Conservation (phyloP, 257 asterid species). For the Petunia axillaris region DNA sequence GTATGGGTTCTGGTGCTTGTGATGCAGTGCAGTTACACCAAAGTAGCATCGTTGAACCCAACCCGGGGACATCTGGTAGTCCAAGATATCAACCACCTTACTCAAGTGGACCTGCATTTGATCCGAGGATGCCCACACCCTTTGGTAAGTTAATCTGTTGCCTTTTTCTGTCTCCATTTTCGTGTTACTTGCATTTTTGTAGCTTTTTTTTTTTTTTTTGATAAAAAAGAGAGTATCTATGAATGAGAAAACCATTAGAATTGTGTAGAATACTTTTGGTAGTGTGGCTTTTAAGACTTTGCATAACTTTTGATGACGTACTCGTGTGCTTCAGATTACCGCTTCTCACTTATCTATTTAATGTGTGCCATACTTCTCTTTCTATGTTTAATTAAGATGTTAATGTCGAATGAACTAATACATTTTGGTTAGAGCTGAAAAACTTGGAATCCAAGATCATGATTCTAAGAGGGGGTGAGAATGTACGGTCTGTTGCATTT, state of each 20-base stretch:
- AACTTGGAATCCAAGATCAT: not conserved
- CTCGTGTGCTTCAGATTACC: not conserved
- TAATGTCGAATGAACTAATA: too few relatives aligned
- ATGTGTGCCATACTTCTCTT: too few relatives aligned
- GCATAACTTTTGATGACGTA: not conserved
- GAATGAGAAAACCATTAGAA: slow-evolving; percentile 11
- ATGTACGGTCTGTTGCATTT: slow-evolving; percentile 1
- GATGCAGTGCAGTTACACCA: slow-evolving; percentile 14
- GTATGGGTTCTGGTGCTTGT: slow-evolving; percentile 19
- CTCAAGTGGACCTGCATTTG: slow-evolving; percentile 11
- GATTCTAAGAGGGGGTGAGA: not conserved
- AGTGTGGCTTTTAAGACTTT: not conserved
- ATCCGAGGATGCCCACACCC: slow-evolving; percentile 7
- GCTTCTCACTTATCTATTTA: too few relatives aligned
- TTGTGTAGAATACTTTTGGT: not conserved
- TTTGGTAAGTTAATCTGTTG: slow-evolving; percentile 27
- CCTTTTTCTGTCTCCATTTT: not conserved
- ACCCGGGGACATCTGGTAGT: slow-evolving; percentile 19
- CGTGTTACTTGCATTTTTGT: not conserved
- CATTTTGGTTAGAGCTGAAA: too few relatives aligned
- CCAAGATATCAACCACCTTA: slow-evolving; percentile 23
- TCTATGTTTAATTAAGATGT: too few relatives aligned
- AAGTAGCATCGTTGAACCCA: slow-evolving; percentile 18
- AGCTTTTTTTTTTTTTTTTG: slow-evolving; percentile 10
- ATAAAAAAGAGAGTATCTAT: not conserved